phyloP scores from a whole-genome alignment of 2,329 filamentous ascomycete species.

The Colletotrichum higginsianum region DNA sequence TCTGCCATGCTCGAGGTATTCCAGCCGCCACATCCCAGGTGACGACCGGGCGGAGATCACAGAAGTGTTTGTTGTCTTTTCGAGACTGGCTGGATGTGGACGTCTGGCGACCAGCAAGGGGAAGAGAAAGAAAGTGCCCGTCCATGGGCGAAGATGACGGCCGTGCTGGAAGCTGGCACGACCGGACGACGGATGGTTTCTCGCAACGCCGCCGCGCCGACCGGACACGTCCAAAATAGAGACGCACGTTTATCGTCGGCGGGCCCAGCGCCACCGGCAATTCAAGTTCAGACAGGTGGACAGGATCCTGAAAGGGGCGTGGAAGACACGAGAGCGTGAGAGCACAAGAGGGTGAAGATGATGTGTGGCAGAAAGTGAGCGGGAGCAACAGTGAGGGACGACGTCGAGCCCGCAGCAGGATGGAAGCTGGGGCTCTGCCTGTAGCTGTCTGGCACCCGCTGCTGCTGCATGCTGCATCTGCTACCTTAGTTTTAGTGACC shows the following conservation, averaged over 20 bases:
- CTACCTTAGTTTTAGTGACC: conserved; percentile 3
- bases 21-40: neutral
- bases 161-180: conserved; percentile 29
- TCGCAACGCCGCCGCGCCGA: conserved; percentile 7
- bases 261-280: conserved; percentile 20
- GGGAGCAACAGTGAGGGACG: neutral
- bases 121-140: neutral
- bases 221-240: conserved; percentile 4
- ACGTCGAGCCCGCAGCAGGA: conserved; percentile 4
- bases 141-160: neutral
- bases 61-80: neutral
- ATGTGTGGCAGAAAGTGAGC: neutral
- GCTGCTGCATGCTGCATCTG: conserved; percentile 2
- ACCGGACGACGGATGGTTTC: conserved; percentile 6
- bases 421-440: conserved; percentile 32
- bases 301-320: neutral
- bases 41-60: neutral
- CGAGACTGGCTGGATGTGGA: neutral
- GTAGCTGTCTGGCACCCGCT: conserved; percentile 1
- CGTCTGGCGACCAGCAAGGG: neutral
- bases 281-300: conserved; percentile 6
- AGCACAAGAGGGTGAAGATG: neutral
- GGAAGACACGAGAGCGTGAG: neutral
- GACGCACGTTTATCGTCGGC: neutral
- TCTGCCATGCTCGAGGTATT: neutral